Evolutionary conservation across 1,139 yeast species (phyloP).

Genomic region (Lodderomyces jiufengensis): DNA sequence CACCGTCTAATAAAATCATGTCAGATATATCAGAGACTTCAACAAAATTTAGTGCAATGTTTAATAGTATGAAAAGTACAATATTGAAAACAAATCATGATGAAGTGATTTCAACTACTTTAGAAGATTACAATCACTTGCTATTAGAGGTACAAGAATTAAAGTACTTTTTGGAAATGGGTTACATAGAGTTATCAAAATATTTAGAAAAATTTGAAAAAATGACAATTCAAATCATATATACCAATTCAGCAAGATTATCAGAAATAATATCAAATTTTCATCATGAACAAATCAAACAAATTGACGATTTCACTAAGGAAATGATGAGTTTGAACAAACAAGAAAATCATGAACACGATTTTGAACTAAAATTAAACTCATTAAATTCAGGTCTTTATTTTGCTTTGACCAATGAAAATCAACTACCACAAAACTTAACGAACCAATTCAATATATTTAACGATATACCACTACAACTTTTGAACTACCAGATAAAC

Average conservation of each 20-base stretch:
- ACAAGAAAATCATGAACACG: constrained; percentile 27
- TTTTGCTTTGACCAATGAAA: constrained; percentile 15
- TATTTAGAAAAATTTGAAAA: constrained; percentile 36
- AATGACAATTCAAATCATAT: constrained; percentile 32
- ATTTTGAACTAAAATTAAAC: constrained; percentile 23
- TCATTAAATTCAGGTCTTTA: constrained; percentile 39
- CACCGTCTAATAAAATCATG: constrained; percentile 15
- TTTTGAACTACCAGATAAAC: constrained; percentile 17
- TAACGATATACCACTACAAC: constrained; percentile 42
- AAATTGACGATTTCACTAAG: constrained; percentile 26
- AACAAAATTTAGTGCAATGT: constrained; percentile 30
- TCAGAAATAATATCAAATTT: constrained; percentile 34
- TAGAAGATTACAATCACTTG: constrained; percentile 30
- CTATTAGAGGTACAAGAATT: constrained; percentile 32
- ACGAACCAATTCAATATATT: constrained; percentile 37
- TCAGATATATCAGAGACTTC: constrained; percentile 28
- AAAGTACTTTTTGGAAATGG: constrained; percentile 30
- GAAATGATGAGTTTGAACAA: constrained; percentile 17
- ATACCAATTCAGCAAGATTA: constrained; percentile 33
- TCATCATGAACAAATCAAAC: constrained; percentile 25
- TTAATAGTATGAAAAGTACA: constrained; percentile 27
- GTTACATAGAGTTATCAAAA: constrained; percentile 21
- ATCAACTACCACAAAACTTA: constrained; percentile 36
- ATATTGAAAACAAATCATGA: constrained; percentile 31
- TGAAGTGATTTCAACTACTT: constrained; percentile 27